Percentiles rank a stretch among this genome's conserved stretches.
Conservation (phyloP, 2,329 filamentous ascomycete species). For the Phialocephala subalpina region DNA sequence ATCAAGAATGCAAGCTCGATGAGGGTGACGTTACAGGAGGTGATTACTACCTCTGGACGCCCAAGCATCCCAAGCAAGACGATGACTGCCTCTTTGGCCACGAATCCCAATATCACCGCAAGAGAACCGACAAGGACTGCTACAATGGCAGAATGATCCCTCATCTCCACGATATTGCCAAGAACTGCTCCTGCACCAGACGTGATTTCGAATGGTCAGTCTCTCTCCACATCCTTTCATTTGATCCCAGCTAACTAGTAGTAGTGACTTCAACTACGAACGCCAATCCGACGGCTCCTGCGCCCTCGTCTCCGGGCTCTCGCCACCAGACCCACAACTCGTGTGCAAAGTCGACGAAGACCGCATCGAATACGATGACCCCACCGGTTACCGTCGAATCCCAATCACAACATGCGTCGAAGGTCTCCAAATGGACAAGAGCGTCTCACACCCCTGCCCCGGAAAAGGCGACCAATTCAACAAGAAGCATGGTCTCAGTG, state of each 20-base stretch:
- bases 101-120: conserved; percentile 87
- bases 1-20: conserved; percentile 74
- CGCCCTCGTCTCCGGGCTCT: conserved; percentile 75
- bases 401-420: conserved; percentile 87
- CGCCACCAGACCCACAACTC: conserved; percentile 65
- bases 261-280: conserved; percentile 92
- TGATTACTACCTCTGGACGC: conserved; percentile 90
- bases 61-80: conserved; percentile 80
- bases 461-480: conserved; percentile 85
- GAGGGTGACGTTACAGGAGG: conserved; percentile 65
- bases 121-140: conserved; percentile 80
- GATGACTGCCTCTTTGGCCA: conserved; percentile 94
- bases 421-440: conserved; percentile 76
- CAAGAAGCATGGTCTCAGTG: conserved; percentile 74
- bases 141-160: conserved; percentile 81
- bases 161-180: conserved; percentile 72
- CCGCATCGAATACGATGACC: conserved; percentile 79
- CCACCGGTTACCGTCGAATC: conserved; percentile 88
- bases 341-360: conserved; percentile 71
- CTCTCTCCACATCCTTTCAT: conserved; percentile 27
- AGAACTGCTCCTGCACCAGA: conserved; percentile 84
- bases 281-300: conserved; percentile 81
- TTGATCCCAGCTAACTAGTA: conserved; percentile 28
- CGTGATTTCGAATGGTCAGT: conserved; percentile 92
- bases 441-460: conserved; percentile 70